Base-by-base conservation (phyloP, 1,284 basidiomycete genomes). In the Apiotrichum sp. region DNA sequence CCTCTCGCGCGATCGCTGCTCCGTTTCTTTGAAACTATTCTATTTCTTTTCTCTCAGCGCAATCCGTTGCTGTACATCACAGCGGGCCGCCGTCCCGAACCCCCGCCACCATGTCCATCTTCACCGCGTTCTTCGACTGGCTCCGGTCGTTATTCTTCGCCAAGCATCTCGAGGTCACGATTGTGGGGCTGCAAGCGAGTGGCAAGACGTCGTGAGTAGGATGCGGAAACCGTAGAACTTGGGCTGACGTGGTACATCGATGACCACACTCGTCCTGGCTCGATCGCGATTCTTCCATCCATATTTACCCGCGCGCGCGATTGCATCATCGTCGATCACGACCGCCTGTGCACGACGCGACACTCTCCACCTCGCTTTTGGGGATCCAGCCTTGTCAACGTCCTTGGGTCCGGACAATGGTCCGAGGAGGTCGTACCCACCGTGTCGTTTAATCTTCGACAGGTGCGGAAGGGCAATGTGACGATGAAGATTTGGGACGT, bases 401-500 rank as follows among this genome's bases (percentile, higher is more conserved):
- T 95, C 6, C 84, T 97, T 31, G 87, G 86, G 2, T 87, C 84
- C 7, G 89, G 89, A 58, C 90, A 93, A 85, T 90, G 89, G 87
- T 89, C 87, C 55, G 89, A 93, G 77, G 91, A 95, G 57, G 89
- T 93, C 39, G 89, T 93, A 0, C 93, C 93, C 0, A 97, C 93
- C 0, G 88, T 96, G 22, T 89, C 91, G 9, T 96, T 92, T 80
- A 93, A 93, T 68, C 67, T 79, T 41, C 63, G 73, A 13, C 71
- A 69, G 73, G 85, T 96, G 16, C 81, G 86, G 61, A 91, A 89
- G 65, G 91, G 91, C 3, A 93, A 92, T 62, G 85, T 93, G 1
- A 91, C 88, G 0, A 80, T 97, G 74, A 93, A 92, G 75, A 85
- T 97, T 47, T 97, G 93, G 93, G 93, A 96, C 73, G 89, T 96